Evolutionary conservation across 306 rosid genomes (phyloP), one percentile per base, ranked within the genome.

Genomic region (Astragalus membranaceus): DNA sequence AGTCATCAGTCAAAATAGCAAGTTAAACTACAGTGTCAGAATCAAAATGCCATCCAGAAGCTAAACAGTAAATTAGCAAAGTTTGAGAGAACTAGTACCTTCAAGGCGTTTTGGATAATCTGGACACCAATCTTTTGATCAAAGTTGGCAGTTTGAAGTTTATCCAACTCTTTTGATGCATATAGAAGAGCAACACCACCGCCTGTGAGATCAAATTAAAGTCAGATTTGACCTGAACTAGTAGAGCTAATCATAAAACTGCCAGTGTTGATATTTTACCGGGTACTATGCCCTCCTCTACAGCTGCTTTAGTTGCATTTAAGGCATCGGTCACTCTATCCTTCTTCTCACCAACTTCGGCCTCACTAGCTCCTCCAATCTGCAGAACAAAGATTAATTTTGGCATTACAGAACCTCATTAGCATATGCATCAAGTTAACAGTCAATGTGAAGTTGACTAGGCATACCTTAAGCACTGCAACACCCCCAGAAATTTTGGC

Each of bases 311-410:
- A n/a, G 98, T 92, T 72, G 96, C 98, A 82, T 92, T 92, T 14
- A 92, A 78, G 70, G 98, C 98, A 81, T 92, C 98, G 0, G 93
- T 92, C 67, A 92, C 98, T 76, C 98, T 92, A 55, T 92, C 98
- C 81, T 92, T 92, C 81, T 92, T 92, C 81, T 92, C 98, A 41
- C 96, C 48, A 53, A 93, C 98, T 90, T 93, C 98, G 15, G 89
- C 82, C 80, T 93, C 98, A 76, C 98, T 92, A 36, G 98, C 98
- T 82, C 98, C 98, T 78, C 98, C 98, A 82, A 92, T 92, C 96
- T 92, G 78, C 52, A 70, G 8, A 23, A 50, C 23, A 10, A 13
- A 33, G 39, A 64, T 72, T n/a, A 16, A 86, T 53, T 59, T 78
- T 32, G 13, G 20, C 73, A 57, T 26, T 14, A 35, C 36, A 26